Evolutionary conservation across 129 eudicot genomes (phyloP).

Genomic region (Solidago caesia): DNA sequence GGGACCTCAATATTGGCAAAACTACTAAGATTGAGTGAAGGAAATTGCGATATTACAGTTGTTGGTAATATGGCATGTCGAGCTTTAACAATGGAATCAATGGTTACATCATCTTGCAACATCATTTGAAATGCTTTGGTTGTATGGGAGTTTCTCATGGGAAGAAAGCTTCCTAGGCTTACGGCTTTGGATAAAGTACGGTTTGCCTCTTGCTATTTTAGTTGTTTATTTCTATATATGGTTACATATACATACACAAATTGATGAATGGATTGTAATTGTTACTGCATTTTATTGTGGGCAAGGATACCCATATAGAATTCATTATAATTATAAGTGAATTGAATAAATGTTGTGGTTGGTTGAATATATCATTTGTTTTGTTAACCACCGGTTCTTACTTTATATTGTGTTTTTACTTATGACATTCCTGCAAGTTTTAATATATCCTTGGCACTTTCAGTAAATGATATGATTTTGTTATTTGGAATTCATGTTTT

Average conservation of each 20-base stretch:
- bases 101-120: slow-evolving; percentile 30
- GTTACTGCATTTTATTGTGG: slow-evolving; percentile 23
- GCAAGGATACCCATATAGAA: slow-evolving; percentile 79
- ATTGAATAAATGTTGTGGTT: too few relatives aligned
- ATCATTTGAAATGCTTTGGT: slow-evolving; percentile 62
- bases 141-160: slow-evolving; percentile 80
- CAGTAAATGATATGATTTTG: too few relatives aligned
- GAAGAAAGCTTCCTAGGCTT: slow-evolving; percentile 86
- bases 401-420: too few relatives aligned
- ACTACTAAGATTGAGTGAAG: slow-evolving; percentile 46
- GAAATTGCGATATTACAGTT: slow-evolving; percentile 48
- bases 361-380: too few relatives aligned
- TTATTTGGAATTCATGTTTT: too few relatives aligned
- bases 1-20: slow-evolving; percentile 58
- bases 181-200: slow-evolving; percentile 85
- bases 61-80: slow-evolving; percentile 61
- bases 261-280: not conserved
- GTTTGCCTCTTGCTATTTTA: slow-evolving; percentile 19
- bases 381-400: too few relatives aligned
- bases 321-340: too few relatives aligned
- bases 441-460: too few relatives aligned
- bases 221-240: not conserved
- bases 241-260: not conserved
- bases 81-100: slow-evolving; percentile 33
- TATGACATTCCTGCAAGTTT: too few relatives aligned